Evolutionary conservation across 192 early-diverging fungal species (phyloP).

Genomic region (Phlyctochytrium bullatum): DNA sequence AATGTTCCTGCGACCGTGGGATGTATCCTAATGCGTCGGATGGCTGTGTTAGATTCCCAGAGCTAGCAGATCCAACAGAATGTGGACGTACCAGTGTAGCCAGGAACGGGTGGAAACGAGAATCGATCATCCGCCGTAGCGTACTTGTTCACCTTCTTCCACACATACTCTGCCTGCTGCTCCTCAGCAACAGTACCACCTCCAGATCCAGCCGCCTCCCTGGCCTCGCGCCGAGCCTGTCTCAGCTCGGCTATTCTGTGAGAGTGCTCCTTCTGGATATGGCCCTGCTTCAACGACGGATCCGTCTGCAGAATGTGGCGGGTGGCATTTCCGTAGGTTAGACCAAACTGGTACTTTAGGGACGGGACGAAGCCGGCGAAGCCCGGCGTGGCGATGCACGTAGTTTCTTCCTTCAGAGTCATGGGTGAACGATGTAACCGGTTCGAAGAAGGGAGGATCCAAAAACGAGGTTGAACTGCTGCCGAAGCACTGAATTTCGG

Average conservation of each 20-base stretch:
- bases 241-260: constrained; percentile 18
- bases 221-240: constrained; percentile 13
- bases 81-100: constrained; percentile 47
- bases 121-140: constrained; percentile 55
- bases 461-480: too few species aligned
- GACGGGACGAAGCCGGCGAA: constrained; percentile 55
- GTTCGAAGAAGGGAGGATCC: too few species aligned
- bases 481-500: too few species aligned
- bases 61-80: constrained; percentile 1
- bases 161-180: constrained; percentile 40
- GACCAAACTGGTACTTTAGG: constrained; percentile 48
- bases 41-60: background rate
- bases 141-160: constrained; percentile 42
- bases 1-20: constrained; percentile 55
- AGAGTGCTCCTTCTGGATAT: constrained; percentile 39
- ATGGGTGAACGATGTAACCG: too few species aligned
- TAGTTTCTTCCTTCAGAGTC: constrained; percentile 28
- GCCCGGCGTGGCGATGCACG: constrained; percentile 45
- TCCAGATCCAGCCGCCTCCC: too few species aligned
- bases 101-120: constrained; percentile 57
- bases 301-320: constrained; percentile 51
- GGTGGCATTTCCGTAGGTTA: constrained; percentile 57
- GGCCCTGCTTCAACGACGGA: constrained; percentile 47
- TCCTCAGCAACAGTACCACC: constrained; percentile 8
- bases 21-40: constrained; percentile 42